These are phyloP conservation scores for Colletotrichum sp. DNA, from an alignment of 2,329 filamentous ascomycete species.

Conservation along the genomic window DNA sequence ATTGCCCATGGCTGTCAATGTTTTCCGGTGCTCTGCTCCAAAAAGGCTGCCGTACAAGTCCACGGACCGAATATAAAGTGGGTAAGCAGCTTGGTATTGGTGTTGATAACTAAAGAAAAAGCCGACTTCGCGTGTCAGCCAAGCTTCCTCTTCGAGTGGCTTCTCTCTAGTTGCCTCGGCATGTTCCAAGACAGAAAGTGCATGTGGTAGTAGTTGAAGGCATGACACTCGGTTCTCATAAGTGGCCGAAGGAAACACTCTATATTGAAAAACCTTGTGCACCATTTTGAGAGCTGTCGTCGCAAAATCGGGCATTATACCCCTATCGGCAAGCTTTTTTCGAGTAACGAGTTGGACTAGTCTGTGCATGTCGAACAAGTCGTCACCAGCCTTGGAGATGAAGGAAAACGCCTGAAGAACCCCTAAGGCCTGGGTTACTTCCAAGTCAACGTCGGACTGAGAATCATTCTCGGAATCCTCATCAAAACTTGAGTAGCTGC, in stretches of 20 bases:
- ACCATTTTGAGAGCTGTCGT: conserved; percentile 26
- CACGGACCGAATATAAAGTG: too few relatives aligned
- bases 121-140: accelerated
- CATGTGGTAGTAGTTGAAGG: not conserved
- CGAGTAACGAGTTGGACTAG: conserved; percentile 37
- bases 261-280: not conserved
- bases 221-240: not conserved
- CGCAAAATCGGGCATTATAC: conserved; percentile 5
- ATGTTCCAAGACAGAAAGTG: not conserved
- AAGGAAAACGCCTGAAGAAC: conserved; percentile 35
- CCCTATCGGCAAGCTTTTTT: conserved; percentile 27
- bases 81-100: too few relatives aligned
- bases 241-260: too few relatives aligned
- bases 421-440: conserved; percentile 19
- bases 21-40: too few relatives aligned
- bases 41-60: too few relatives aligned
- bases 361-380: conserved; percentile 33
- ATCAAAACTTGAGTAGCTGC: accelerated
- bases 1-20: too few relatives aligned
- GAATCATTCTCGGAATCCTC: accelerated
- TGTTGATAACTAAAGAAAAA: accelerated
- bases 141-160: not conserved
- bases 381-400: conserved; percentile 18
- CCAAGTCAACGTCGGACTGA: not conserved
- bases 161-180: too few relatives aligned